Evolutionary conservation across 1,284 basidiomycete genomes (phyloP).

Genomic region (Puccinia horiana): DNA sequence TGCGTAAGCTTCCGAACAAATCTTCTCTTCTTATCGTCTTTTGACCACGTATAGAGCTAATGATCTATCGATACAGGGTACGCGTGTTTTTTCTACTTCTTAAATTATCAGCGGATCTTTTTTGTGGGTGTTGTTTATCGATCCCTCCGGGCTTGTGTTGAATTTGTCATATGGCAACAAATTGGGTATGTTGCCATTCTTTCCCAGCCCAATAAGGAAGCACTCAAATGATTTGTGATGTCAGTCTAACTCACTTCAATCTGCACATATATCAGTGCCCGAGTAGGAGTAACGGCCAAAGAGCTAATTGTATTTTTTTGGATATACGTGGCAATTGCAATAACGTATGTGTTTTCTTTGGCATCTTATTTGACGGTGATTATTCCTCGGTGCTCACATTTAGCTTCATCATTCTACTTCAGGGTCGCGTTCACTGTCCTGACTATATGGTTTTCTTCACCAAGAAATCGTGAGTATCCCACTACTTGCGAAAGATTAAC

Average conservation of each 20-base stretch:
- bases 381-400: not conserved
- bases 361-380: no score
- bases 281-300: conserved; percentile 13
- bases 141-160: not conserved
- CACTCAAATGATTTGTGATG: not conserved
- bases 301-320: conserved; percentile 40
- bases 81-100: not conserved
- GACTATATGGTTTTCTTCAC: conserved; percentile 41
- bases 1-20: conserved; percentile 14
- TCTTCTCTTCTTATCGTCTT: not conserved
- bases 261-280: not conserved
- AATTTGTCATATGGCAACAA: not conserved
- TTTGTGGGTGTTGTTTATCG: not conserved
- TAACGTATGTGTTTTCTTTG: conserved; percentile 6
- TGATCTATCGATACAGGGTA: not conserved
- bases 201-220: not conserved
- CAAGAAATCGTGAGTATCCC: conserved; percentile 38
- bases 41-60: not conserved
- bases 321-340: conserved; percentile 24
- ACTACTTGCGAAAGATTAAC: not conserved
- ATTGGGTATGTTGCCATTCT: not conserved
- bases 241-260: not conserved
- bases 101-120: not conserved
- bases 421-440: conserved; percentile 35
- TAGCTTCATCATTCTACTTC: not conserved